These are phyloP conservation scores for Cyclostephanos tholiformis DNA, from an alignment of 108 stramenopile species.

Conservation along the genomic window DNA sequence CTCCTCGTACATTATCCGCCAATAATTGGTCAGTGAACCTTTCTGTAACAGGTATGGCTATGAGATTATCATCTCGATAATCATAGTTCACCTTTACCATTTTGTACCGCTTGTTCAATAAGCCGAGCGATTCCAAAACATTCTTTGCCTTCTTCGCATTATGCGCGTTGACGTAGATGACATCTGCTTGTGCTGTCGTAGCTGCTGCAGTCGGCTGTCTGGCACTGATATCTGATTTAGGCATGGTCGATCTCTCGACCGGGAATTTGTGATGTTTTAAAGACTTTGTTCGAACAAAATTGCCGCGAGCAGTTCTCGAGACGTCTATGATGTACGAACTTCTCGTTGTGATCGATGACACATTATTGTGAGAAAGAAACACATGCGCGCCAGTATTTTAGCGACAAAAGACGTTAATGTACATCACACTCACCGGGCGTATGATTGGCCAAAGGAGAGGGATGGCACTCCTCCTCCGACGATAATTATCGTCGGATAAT, in stretches of 20 bases:
- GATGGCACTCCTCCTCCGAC: conserved; percentile 79
- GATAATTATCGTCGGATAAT: conserved; percentile 30
- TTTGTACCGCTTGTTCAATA: conserved; percentile 69
- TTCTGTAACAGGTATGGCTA: conserved; percentile 62
- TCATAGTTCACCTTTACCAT: conserved; percentile 53
- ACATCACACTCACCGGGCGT: conserved; percentile 53
- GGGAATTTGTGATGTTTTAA: not conserved
- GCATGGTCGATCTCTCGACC: no score
- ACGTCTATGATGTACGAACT: not conserved
- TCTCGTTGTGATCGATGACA: not conserved
- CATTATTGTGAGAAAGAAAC: not conserved
- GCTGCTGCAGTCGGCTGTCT: not conserved
- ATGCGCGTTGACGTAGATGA: conserved; percentile 58
- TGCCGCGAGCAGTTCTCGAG: not conserved
- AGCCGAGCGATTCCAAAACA: conserved; percentile 47
- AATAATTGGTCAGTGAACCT: conserved; percentile 7
- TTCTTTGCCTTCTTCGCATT: conserved; percentile 68
- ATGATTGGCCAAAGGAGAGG: conserved; percentile 80
- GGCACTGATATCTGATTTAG: no score
- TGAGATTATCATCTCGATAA: conserved; percentile 8
- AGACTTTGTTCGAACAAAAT: not conserved
- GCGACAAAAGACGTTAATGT: not conserved
- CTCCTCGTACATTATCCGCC: not conserved
- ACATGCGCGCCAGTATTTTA: not conserved
- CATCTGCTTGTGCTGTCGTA: conserved; percentile 33